phyloP scores from a whole-genome alignment of 2,329 filamentous ascomycete genomes.

The Meredithiella fracta region DNA sequence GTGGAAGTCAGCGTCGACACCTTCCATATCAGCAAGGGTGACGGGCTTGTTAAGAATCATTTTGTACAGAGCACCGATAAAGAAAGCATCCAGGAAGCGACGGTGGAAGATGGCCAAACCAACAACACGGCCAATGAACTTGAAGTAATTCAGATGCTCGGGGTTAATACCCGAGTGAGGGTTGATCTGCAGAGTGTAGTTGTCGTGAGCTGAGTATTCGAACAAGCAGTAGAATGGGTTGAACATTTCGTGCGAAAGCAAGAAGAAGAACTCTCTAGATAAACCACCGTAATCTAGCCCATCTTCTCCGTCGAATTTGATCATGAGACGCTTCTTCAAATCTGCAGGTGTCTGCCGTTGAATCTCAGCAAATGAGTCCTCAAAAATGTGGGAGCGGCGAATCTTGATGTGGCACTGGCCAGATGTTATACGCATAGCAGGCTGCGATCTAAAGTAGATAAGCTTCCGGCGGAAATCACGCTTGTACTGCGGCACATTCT shows the following conservation, averaged over 20 bases:
- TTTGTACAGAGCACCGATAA: constrained; percentile 98
- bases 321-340: constrained; percentile 96
- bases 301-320: constrained; percentile 98
- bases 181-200: constrained; percentile 99
- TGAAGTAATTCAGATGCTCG: constrained; percentile 98
- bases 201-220: constrained; percentile 98
- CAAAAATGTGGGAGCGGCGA: constrained; percentile 88
- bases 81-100: constrained; percentile 94
- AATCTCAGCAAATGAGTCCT: constrained; percentile 97
- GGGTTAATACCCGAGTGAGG: constrained; percentile 98
- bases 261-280: constrained; percentile 97
- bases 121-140: constrained; percentile 95
- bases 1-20: constrained; percentile 95
- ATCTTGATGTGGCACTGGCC: constrained; percentile 98
- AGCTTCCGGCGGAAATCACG: constrained; percentile 94
- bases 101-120: constrained; percentile 96
- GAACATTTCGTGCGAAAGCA: constrained; percentile 99
- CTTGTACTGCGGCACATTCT: constrained; percentile 98
- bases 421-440: constrained; percentile 82
- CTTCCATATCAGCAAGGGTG: constrained; percentile 87
- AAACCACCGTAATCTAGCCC: constrained; percentile 95
- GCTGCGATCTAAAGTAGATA: constrained; percentile 98
- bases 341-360: constrained; percentile 91
- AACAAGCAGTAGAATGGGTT: constrained; percentile 99
- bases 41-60: constrained; percentile 96